phyloP scores from a whole-genome alignment of 139 green algal species.

The Zygnema circumcarinatum region DNA sequence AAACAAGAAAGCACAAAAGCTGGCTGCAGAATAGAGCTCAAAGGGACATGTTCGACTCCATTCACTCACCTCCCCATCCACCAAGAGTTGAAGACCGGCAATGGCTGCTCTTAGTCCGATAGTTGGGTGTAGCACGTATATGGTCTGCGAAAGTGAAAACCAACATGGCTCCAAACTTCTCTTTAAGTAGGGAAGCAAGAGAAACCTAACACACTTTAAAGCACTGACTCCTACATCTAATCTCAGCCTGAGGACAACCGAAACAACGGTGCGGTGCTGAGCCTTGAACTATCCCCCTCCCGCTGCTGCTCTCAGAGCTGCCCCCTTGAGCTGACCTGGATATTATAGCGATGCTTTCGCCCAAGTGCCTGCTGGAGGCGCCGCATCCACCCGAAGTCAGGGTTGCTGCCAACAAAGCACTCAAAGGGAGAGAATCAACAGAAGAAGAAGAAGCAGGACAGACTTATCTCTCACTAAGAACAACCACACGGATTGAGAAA shows the following conservation, averaged over 20 bases:
- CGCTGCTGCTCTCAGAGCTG: no score
- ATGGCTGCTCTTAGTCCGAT: conserved; percentile 26
- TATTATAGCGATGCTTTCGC: conserved; percentile 42
- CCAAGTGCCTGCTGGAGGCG: conserved; percentile 52
- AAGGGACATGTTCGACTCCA: no score
- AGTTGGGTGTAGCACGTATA: conserved; percentile 48
- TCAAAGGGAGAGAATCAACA: neutral
- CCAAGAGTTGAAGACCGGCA: conserved; percentile 28
- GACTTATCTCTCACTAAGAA: no score
- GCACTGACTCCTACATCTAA: no score
- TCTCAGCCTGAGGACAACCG: no score
- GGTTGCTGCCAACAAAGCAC: neutral
- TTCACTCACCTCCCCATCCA: conserved; percentile 24
- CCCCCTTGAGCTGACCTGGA: conserved; percentile 56
- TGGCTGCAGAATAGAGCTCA: no score
- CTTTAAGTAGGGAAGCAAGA: no score
- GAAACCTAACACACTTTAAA: no score
- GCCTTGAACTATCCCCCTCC: no score
- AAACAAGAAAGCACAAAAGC: no score
- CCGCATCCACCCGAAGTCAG: conserved; percentile 53
- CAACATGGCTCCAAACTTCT: no score
- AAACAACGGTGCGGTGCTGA: no score
- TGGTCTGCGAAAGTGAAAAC: conserved; percentile 14
- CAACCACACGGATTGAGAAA: neutral
- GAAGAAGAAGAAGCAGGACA: conserved; percentile 5